Evolutionary conservation across 495 filamentous ascomycete genomes (phyloP), one percentile per base, ranked within the genome.

Genomic region (Penicillium robsamsonii): DNA sequence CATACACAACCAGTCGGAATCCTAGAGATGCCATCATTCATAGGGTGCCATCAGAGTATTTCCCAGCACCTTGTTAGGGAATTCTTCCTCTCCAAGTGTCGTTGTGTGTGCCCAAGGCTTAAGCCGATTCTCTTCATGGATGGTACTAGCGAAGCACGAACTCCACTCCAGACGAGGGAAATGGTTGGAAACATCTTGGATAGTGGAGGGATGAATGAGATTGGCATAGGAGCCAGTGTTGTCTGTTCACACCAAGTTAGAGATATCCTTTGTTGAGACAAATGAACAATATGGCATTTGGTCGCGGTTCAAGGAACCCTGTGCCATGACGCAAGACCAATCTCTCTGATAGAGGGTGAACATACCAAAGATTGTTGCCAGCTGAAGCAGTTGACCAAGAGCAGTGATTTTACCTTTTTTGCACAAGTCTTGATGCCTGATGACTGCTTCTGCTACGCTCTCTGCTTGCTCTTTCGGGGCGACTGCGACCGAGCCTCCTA

Each of bases 101-200:
- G 90, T 92, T 7, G 87, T 88, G 76, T 96, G 89, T 15, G 82
- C 80, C 89, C 90, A 94, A 10, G 89, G 89, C 73, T 94, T 94
- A 42, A 83, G 65, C 20, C 65, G 56, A 44, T 75, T 82, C 75
- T 95, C 90, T 60, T 82, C 74, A n/a, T 76, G 64, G 31, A 94
- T 82, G 2, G 82, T 86, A 17, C 53, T 67, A 29, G 84, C 81
- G 70, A 96, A 95, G 67, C 91, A 95, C 3, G 70, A 63, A 50
- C 81, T 87, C 91, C 91, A 95, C 15, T 78, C 71, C 52, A 77
- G 71, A 18, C 90, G 73, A 40, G 89, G 89, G 49, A 75, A 92
- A 54, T 70, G 76, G 50, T 53, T 66, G 20, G 79, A 81, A n/a
- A 94, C 89, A 53, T 84, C 83, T 24, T 81, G 72, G 55, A 90